phyloP scores from a whole-genome alignment of 1,139 yeast species.

The Taphrina flavorubra region DNA sequence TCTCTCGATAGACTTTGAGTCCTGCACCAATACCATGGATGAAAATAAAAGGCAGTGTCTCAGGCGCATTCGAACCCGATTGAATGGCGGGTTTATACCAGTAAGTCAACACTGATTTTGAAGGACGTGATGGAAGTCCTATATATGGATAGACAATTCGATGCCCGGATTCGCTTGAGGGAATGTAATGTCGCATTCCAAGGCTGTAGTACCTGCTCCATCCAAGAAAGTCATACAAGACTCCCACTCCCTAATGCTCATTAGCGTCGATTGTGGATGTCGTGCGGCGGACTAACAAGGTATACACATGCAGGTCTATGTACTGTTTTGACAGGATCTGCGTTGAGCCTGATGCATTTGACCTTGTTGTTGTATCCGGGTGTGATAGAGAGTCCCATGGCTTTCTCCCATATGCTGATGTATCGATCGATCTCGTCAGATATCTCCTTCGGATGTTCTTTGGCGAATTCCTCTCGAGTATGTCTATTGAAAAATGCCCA shows the following conservation, averaged over 20 bases:
- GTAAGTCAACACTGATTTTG: constrained; percentile 31
- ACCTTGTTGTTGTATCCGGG: constrained; percentile 28
- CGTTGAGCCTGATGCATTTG: constrained; percentile 32
- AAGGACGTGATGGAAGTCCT: constrained; percentile 29
- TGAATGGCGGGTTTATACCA: constrained; percentile 38
- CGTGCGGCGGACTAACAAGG: constrained; percentile 6
- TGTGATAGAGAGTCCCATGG: constrained; percentile 3
- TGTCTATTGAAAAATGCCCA: constrained; percentile 42
- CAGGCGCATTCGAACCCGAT: constrained; percentile 5
- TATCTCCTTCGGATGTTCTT: constrained; percentile 16
- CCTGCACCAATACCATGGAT: constrained; percentile 43
- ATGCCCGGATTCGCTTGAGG: constrained; percentile 31
- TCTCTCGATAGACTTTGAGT: constrained; percentile 34
- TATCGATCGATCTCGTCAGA: constrained; percentile 22
- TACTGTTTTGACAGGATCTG: constrained; percentile 28
- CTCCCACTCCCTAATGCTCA: constrained; percentile 26
- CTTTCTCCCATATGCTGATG: constrained; percentile 13
- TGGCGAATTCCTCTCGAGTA: constrained; percentile 23
- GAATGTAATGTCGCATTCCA: constrained; percentile 33
- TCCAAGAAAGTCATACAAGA: constrained; percentile 31
- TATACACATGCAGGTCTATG: constrained; percentile 40
- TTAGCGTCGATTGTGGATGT: neutral
- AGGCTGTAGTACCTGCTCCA: constrained; percentile 22
- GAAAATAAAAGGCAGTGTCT: constrained; percentile 36
- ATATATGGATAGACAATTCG: constrained; percentile 36